These are phyloP conservation scores for Fusarium tuaranense DNA, from an alignment of 2,329 filamentous ascomycete genomes.

Conservation along the genomic window DNA sequence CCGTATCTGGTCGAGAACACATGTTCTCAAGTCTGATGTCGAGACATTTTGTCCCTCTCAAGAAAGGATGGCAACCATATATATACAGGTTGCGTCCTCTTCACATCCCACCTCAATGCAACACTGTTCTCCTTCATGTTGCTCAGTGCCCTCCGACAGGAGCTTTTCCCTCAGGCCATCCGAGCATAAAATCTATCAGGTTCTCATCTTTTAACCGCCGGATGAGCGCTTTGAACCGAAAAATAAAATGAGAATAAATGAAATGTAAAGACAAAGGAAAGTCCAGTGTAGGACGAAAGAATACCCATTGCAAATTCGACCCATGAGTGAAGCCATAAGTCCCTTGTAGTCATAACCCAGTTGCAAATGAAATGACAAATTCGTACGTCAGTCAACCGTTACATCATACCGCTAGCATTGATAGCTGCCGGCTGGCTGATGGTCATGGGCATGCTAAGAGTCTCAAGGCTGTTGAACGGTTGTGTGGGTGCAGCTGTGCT, in stretches of 20 bases:
- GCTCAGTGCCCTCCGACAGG: conserved; percentile 10
- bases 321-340: conserved; percentile 43
- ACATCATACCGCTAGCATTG: conserved; percentile 60
- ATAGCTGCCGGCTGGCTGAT: conserved; percentile 66
- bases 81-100: conserved; percentile 47
- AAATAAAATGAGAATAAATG: conserved; percentile 39
- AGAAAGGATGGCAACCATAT: conserved; percentile 44
- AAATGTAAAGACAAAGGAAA: conserved; percentile 43
- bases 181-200: conserved; percentile 42
- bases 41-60: conserved; percentile 18
- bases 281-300: conserved; percentile 33
- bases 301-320: conserved; percentile 37
- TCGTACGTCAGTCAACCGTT: conserved; percentile 42
- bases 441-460: conserved; percentile 73
- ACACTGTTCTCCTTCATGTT: conserved; percentile 31
- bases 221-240: conserved; percentile 40
- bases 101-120: conserved; percentile 15
- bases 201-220: conserved; percentile 43
- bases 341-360: conserved; percentile 45
- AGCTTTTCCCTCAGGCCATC: conserved; percentile 21
- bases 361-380: conserved; percentile 41
- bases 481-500: conserved; percentile 44
- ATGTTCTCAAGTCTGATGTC: conserved; percentile 29
- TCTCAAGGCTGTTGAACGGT: conserved; percentile 69
- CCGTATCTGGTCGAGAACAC: conserved; percentile 20